Evolutionary conservation across 2,329 filamentous ascomycete species (phyloP).

Genomic region (Aotearoamyces nothofagi): DNA sequence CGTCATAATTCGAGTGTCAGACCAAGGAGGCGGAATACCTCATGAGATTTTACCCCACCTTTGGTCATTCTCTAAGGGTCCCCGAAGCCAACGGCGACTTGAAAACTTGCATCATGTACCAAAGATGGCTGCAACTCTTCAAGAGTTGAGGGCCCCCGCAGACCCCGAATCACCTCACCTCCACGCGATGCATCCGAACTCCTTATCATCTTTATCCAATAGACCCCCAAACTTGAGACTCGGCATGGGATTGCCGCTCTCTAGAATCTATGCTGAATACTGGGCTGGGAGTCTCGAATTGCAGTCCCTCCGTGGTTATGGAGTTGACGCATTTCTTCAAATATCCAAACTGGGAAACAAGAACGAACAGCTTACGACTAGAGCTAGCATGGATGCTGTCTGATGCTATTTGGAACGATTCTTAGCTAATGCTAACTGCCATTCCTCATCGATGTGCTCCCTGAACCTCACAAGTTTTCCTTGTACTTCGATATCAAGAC

Average conservation of each 20-base stretch:
- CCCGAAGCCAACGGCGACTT: constrained; percentile 61
- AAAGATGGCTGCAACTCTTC: constrained; percentile 82
- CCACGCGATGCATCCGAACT: constrained; percentile 23
- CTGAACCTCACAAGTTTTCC: too few relatives aligned
- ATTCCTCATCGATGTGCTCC: too few relatives aligned
- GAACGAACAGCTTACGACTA: constrained; percentile 79
- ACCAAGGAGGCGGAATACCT: constrained; percentile 85
- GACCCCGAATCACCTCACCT: constrained; percentile 17
- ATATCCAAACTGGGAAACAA: constrained; percentile 96
- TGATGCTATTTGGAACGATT: constrained; percentile 6
- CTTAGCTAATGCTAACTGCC: too few relatives aligned
- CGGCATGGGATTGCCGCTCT: constrained; percentile 88
- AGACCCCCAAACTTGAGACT: constrained; percentile 75
- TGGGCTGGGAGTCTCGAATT: constrained; percentile 89
- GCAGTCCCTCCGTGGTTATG: constrained; percentile 89
- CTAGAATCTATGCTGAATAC: constrained; percentile 90
- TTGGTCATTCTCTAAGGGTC: constrained; percentile 95
- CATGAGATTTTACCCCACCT: constrained; percentile 74
- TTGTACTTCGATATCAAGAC: too few relatives aligned
- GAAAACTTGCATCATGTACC: constrained; percentile 78
- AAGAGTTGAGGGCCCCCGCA: constrained; percentile 37
- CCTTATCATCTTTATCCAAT: constrained; percentile 64
- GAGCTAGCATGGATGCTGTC: constrained; percentile 65
- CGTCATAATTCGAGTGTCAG: constrained; percentile 90
- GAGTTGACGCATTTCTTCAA: constrained; percentile 88